Conservation (phyloP, 2,329 filamentous ascomycete genomes). For the Daldinia sp. region DNA sequence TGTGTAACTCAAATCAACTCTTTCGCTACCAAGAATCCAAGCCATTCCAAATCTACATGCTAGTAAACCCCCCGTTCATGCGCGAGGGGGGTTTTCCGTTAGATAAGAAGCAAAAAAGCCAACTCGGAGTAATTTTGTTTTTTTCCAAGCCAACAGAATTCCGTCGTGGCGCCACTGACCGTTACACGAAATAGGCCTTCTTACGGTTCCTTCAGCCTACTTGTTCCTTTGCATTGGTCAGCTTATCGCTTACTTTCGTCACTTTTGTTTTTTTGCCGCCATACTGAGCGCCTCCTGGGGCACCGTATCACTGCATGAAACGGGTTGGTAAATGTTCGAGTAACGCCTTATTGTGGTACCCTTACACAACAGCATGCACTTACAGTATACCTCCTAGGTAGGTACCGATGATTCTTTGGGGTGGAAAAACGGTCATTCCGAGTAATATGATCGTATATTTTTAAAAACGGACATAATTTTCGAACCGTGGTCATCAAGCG, state of each 20-base stretch:
- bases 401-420: too few species aligned
- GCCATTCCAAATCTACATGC: background rate
- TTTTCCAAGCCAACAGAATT: background rate
- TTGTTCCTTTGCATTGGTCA: background rate
- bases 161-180: background rate
- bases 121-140: background rate
- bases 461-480: background rate
- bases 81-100: background rate
- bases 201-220: constrained; percentile 1
- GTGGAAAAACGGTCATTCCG: background rate
- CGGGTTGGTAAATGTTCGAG: background rate
- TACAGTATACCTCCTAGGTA: background rate
- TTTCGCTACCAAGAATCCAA: background rate
- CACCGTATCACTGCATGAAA: background rate
- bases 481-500: background rate
- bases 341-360: background rate
- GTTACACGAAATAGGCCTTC: background rate
- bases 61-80: background rate
- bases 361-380: background rate
- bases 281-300: background rate
- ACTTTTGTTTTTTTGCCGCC: background rate
- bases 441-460: background rate
- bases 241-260: background rate
- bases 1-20: too few species aligned
- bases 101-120: background rate